These are phyloP conservation scores for Kluyveromyces nonfermentans DNA, from an alignment of 805 yeast species.

Conservation along the genomic window DNA sequence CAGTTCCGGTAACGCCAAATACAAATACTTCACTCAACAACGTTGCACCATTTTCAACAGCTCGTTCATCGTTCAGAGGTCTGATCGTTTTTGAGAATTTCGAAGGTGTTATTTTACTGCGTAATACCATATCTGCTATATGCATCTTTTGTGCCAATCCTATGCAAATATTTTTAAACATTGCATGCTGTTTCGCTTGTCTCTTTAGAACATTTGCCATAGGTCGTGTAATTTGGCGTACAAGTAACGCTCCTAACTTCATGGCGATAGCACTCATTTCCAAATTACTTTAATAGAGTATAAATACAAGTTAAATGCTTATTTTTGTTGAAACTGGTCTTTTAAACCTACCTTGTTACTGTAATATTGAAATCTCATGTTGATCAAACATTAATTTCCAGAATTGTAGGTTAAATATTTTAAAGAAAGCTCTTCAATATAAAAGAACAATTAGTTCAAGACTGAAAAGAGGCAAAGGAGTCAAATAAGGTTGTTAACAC, in stretches of 20 bases:
- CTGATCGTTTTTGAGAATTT: constrained; percentile 41
- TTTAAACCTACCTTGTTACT: too few relatives aligned
- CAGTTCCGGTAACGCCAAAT: constrained; percentile 70
- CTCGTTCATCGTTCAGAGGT: constrained; percentile 73
- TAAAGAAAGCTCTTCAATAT: background rate
- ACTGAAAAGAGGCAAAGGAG: background rate
- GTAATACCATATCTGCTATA: constrained; percentile 49
- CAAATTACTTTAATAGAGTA: constrained; percentile 4
- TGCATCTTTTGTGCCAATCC: constrained; percentile 65
- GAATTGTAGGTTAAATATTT: background rate
- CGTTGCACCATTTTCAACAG: constrained; percentile 75
- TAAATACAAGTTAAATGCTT: background rate
- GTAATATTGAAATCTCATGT: too few relatives aligned
- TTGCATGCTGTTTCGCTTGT: constrained; percentile 65
- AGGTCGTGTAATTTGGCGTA: constrained; percentile 15
- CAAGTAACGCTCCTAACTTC: constrained; percentile 9
- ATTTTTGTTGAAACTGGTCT: background rate
- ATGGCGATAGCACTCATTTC: constrained; percentile 14
- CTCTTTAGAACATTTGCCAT: constrained; percentile 49
- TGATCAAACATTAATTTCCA: background rate
- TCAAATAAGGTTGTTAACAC: background rate
- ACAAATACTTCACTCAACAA: constrained; percentile 69
- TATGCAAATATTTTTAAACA: constrained; percentile 55
- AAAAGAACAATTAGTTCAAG: background rate
- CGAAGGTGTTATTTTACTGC: constrained; percentile 40